These are phyloP conservation scores for Eucalyptus cloeziana DNA, from an alignment of 345 rosid genomes.

Conservation along the genomic window DNA sequence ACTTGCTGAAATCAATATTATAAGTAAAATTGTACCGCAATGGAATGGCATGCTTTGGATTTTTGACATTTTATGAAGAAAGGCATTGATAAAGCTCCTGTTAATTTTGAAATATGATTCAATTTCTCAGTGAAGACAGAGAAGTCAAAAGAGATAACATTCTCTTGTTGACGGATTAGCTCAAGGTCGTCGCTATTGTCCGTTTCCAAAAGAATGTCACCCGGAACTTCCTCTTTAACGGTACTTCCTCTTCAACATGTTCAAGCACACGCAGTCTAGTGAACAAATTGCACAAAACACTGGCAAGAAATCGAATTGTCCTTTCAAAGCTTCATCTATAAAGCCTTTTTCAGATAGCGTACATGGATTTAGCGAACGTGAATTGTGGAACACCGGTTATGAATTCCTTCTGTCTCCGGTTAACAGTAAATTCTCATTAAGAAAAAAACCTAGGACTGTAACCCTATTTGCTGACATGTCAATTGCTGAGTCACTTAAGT, in stretches of 20 bases:
- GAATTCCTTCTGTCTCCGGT: background rate
- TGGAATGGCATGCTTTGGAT: background rate
- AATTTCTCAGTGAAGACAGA: background rate
- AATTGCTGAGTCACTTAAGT: background rate
- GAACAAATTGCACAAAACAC: background rate
- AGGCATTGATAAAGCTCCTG: background rate
- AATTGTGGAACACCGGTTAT: background rate
- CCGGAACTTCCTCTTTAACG: background rate
- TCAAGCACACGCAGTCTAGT: background rate
- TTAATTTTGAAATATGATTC: background rate
- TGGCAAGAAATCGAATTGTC: background rate
- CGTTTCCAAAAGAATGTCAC: background rate
- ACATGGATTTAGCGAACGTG: background rate
- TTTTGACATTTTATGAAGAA: background rate
- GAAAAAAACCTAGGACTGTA: background rate
- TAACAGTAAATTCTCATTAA: background rate
- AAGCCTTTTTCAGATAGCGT: background rate
- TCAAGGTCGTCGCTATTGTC: background rate
- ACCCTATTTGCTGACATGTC: background rate
- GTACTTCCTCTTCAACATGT: background rate
- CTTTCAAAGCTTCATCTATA: too few relatives aligned
- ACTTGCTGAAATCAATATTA: slow-evolving; percentile 47
- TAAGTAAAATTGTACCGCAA: background rate
- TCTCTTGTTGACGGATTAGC: background rate
- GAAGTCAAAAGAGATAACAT: background rate